Conservation (phyloP, 441 rosid species). For the Hura crepitans region DNA sequence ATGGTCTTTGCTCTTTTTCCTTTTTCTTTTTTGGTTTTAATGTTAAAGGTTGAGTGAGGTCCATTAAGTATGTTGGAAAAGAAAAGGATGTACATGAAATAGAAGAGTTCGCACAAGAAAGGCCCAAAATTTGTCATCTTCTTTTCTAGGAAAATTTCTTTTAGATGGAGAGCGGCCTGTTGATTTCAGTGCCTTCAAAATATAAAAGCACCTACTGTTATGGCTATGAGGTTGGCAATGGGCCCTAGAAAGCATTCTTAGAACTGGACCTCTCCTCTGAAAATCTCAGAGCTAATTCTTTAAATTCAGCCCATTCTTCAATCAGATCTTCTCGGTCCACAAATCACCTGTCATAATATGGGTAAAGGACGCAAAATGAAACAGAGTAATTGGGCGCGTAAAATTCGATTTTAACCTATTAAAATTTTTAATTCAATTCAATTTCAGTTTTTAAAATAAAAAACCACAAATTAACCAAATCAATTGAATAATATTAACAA, state of each 20-base stretch:
- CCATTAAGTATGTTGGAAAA: conserved; percentile 28
- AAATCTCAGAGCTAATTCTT: not conserved
- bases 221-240: not conserved
- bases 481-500: no score
- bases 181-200: conserved; percentile 37
- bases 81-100: conserved; percentile 21
- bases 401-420: no score
- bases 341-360: not conserved
- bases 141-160: conserved; percentile 23
- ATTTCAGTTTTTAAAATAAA: no score
- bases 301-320: not conserved
- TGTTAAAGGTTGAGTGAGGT: conserved; percentile 31
- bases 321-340: not conserved
- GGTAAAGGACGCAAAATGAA: not conserved
- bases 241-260: not conserved
- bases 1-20: conserved; percentile 27
- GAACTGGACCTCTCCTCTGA: not conserved
- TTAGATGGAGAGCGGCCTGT: conserved; percentile 32
- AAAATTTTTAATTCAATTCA: no score
- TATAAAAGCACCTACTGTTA: no score
- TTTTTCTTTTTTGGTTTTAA: conserved; percentile 10
- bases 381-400: no score
- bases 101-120: conserved; percentile 27
- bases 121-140: conserved; percentile 21
- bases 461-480: no score